Conservation (phyloP, 2,329 filamentous ascomycete species). For the Juglanconis oblonga region DNA sequence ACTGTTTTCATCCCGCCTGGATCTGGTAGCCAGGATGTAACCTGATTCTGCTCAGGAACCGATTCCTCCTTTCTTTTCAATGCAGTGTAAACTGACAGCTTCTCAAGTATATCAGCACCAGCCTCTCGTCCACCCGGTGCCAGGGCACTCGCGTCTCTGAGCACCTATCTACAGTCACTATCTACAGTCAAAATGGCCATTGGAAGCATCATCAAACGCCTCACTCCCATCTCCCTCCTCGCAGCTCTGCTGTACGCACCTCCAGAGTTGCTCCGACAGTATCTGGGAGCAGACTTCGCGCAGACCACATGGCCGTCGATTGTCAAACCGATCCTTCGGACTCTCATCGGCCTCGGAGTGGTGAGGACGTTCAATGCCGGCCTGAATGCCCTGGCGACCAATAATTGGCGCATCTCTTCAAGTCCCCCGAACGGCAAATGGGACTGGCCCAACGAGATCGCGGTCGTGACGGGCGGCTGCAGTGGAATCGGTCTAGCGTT, state of each 20-base stretch:
- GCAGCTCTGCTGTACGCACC: conserved; percentile 12
- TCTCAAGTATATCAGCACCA: no score
- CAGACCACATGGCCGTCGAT: not conserved
- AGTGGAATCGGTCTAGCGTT: conserved; percentile 36
- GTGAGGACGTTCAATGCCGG: conserved; percentile 15
- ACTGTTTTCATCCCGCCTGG: not conserved
- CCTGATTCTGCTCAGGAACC: no score
- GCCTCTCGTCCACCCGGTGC: not conserved
- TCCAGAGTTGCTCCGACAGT: conserved; percentile 1
- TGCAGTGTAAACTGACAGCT: not conserved
- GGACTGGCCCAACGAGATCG: conserved; percentile 27
- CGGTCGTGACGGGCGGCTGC: conserved; percentile 26
- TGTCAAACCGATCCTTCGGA: conserved; percentile 3
- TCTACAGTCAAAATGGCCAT: not conserved
- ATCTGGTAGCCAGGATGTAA: no score
- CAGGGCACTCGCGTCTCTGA: not conserved
- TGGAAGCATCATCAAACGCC: not conserved
- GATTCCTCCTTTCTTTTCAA: not conserved
- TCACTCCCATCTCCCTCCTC: conserved; percentile 4
- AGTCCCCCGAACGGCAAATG: conserved; percentile 16
- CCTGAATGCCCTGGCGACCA: conserved; percentile 23
- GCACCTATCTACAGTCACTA: no score
- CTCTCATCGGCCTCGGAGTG: conserved; percentile 8
- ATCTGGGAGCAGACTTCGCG: conserved; percentile 2
- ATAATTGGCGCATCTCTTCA: conserved; percentile 21